phyloP scores from a whole-genome alignment of 2,329 filamentous ascomycete genomes.

The Paraconiothyrium sp. region DNA sequence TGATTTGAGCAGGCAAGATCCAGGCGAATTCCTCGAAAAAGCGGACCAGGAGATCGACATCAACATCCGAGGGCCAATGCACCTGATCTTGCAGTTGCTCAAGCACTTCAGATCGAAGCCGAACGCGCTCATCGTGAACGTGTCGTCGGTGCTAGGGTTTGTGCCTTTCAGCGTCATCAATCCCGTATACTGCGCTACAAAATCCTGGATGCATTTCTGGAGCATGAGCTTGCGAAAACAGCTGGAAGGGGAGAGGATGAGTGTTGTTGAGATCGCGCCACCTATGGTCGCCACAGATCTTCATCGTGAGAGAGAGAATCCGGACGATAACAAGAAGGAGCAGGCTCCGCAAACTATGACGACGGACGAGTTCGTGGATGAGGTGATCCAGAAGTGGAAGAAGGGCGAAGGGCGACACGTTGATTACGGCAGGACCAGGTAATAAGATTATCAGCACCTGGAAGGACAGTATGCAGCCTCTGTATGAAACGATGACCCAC shows the following conservation, averaged over 20 bases:
- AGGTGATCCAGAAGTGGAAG: slow-evolving; percentile 57
- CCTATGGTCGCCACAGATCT: slow-evolving; percentile 65
- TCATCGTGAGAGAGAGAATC: slow-evolving; percentile 64
- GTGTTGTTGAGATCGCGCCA: slow-evolving; percentile 65
- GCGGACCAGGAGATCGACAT: slow-evolving; percentile 68
- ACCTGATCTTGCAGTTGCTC: slow-evolving; percentile 61
- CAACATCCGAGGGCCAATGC: slow-evolving; percentile 68
- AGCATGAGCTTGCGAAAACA: slow-evolving; percentile 65
- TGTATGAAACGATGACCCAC: slow-evolving; percentile 37
- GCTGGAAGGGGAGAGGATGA: slow-evolving; percentile 55
- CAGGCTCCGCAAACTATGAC: slow-evolving; percentile 61
- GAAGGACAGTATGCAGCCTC: slow-evolving; percentile 51
- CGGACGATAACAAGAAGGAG: slow-evolving; percentile 66
- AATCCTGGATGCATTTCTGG: slow-evolving; percentile 68
- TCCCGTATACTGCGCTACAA: slow-evolving; percentile 68
- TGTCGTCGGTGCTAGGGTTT: slow-evolving; percentile 64
- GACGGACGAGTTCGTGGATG: slow-evolving; percentile 65
- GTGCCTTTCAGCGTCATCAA: slow-evolving; percentile 64
- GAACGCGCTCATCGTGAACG: slow-evolving; percentile 61
- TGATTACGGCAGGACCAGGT: slow-evolving; percentile 59
- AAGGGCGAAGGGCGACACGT: slow-evolving; percentile 58
- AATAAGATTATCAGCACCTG: slow-evolving; percentile 56
- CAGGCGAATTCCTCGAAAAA: slow-evolving; percentile 56
- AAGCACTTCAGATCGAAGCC: slow-evolving; percentile 59
- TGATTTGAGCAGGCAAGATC: slow-evolving; percentile 51